Evolutionary conservation across 768 basidiomycete species (phyloP), one percentile per base, ranked within the genome.

Genomic region (Pleurotus djamor): DNA sequence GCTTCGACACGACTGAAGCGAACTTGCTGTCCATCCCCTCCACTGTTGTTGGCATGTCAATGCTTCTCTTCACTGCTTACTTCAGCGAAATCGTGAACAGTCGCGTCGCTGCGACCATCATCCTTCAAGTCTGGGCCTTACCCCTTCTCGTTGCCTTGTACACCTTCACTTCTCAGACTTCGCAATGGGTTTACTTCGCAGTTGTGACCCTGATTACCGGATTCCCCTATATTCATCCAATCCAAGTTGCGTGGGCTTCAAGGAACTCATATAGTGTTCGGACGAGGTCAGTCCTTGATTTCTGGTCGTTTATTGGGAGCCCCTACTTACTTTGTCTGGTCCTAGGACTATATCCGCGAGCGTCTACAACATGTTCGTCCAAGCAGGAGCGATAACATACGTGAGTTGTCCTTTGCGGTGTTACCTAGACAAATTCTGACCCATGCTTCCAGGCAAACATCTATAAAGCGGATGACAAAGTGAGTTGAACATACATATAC

Each of bases 291-390:
- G 71, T 76, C 8, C 67, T 68, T 10, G 4, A 17, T 58, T 35
- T 37, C 28, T 58, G 28, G 2, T 4, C 38, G 9, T 41, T n/a
- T 9, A 41, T 1, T 41, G 38, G n/a, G 38, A 41, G 4, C 10
- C 38, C 38, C 2, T 9, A 14, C n/a, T 41, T 10, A 41, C 38
- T 2, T 41, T 2, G 1, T n/a, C 9, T 9, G 10, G 38, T 14
- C n/a, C 6, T 52, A 76, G 76, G 56, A 79, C 78, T 4, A 66
- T 79, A n/a, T 78, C 76, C 14, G 78, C 78, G 4, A 71, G 76
- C 57, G 70, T 84, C 32, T 87, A 88, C 68, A 88, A 87, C 63
- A 84, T 87, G 78, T 82, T 80, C 61, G 83, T 86, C n/a, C 84
- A 87, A 67, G 79, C 80, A 3, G 81, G 81, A 14, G 75, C 72